Evolutionary conservation across 2,329 filamentous ascomycete genomes (phyloP).

Genomic region (Huntiella savannae): DNA sequence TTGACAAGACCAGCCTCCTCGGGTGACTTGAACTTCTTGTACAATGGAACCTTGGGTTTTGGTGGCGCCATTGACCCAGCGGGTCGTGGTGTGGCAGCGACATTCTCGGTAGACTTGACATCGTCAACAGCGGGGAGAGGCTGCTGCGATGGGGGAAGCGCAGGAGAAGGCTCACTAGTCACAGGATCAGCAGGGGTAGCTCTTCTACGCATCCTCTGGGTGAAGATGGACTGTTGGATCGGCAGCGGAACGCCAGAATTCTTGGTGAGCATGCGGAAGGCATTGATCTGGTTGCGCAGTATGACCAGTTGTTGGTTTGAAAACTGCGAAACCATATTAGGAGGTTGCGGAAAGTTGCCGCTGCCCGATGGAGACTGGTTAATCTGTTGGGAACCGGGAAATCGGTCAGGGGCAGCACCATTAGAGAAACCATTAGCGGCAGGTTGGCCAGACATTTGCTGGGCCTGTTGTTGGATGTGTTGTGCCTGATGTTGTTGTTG

Average conservation of each 20-base stretch:
- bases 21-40: conserved; percentile 59
- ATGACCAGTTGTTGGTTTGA: conserved; percentile 60
- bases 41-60: conserved; percentile 30
- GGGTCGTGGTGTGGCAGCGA: conserved; percentile 11
- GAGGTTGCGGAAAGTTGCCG: conserved; percentile 14
- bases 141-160: conserved; percentile 15
- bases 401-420: conserved; percentile 13
- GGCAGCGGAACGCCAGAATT: conserved; percentile 62
- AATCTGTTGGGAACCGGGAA: conserved; percentile 2
- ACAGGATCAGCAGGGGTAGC: conserved; percentile 25
- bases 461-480: conserved; percentile 24
- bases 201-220: conserved; percentile 45
- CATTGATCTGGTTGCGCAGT: conserved; percentile 69
- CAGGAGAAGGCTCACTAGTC: conserved; percentile 14
- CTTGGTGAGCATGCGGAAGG: conserved; percentile 78
- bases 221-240: conserved; percentile 69
- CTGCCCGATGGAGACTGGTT: conserved; percentile 9
- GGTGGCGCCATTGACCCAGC: conserved; percentile 10
- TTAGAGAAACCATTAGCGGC: conserved; percentile 12
- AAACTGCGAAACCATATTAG: conserved; percentile 37
- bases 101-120: conserved; percentile 13
- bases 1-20: conserved; percentile 37
- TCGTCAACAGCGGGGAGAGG: conserved; percentile 10
- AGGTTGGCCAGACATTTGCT: conserved; percentile 15
- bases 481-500: conserved; percentile 20